Base-by-base conservation (phyloP, 148 eudicot genomes). In the Pharnaceum exiguum region DNA sequence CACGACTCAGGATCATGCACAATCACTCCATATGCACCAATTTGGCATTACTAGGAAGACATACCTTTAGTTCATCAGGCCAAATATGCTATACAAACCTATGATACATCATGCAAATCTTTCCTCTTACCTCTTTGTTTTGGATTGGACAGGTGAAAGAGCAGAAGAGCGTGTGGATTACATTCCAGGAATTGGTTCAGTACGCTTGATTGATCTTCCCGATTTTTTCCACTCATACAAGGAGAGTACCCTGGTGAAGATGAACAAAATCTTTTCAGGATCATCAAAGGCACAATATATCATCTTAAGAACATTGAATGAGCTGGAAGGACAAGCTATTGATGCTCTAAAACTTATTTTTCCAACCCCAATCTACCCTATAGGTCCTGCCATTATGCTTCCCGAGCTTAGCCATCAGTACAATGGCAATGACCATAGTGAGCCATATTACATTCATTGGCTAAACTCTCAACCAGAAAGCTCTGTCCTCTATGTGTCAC, bases 351-450 rank as follows among this genome's bases (percentile, higher is more conserved):
- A 53, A 53, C 1, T 58, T 17, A 30, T 29, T n/a, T 6, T 66
- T 11, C 61, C 70, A 43, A 36, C 38, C 7, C 67, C 70, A 1
- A 26, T 73, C n/a, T 70, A 62, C 46, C 7, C 79, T 8, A 12
- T 78, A 3, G 78, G 82, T 53, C 76, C 82, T 30, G 61, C 68
- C 32, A 51, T 78, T 10, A 71, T 69, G 29, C 52, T 54, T 45
- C 69, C 36, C 53, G 48, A 65, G 10, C 53, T 52, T 29, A 29
- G 5, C 8, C 0, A 37, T 25, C 15, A 5, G 7, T 10, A 4
- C 5, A 5, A n/a, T 7, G 19, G 1, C 3, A 8, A 22, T 4
- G 1, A 3, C 15, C 10, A 23, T 3, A 10, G 24, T 43, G 46
- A 47, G 2, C 43, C 57, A 4, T 28, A 61, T 37, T 62, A 70